Conservation (phyloP, 1,284 basidiomycete species). For the Sanghuangporus sanghuang region DNA sequence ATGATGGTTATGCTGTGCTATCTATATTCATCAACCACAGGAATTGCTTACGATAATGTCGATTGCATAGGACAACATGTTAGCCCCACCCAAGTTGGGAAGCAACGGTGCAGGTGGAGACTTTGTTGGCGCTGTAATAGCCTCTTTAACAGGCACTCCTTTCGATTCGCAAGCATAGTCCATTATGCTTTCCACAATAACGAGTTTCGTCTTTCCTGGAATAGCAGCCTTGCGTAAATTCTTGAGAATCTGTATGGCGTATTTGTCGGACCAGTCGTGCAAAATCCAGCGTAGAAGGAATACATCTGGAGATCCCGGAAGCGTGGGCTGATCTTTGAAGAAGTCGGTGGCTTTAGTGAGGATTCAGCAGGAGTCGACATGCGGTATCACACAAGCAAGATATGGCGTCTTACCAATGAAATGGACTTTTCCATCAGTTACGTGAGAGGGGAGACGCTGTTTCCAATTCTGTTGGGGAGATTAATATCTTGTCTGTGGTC, state of each 20-base stretch:
- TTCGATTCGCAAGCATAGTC: slow-evolving; percentile 20
- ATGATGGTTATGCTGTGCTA: neutral
- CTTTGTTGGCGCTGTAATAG: neutral
- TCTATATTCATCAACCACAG: neutral
- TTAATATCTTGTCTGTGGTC: neutral
- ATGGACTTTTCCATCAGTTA: slow-evolving; percentile 11
- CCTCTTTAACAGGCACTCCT: neutral
- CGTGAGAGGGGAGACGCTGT: neutral
- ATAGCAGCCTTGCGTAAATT: slow-evolving; percentile 24
- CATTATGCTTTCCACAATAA: slow-evolving; percentile 26
- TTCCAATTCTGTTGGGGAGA: slow-evolving; percentile 1
- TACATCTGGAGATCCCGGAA: slow-evolving; percentile 19
- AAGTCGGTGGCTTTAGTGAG: slow-evolving; percentile 25
- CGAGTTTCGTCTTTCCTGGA: slow-evolving; percentile 22
- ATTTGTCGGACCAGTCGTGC: slow-evolving; percentile 26
- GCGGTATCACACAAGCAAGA: neutral
- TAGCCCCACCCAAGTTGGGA: slow-evolving; percentile 17
- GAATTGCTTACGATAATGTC: slow-evolving; percentile 17
- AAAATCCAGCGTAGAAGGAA: slow-evolving; percentile 25
- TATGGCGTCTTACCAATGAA: slow-evolving; percentile 9
- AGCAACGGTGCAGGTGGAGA: slow-evolving; percentile 17
- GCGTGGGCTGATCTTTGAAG: slow-evolving; percentile 24
- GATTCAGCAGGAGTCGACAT: neutral
- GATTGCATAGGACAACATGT: slow-evolving; percentile 13
- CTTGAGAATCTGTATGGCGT: slow-evolving; percentile 23